These are phyloP conservation scores for Lactifluus hygrophoroides DNA, from an alignment of 768 basidiomycete genomes.

Conservation along the genomic window DNA sequence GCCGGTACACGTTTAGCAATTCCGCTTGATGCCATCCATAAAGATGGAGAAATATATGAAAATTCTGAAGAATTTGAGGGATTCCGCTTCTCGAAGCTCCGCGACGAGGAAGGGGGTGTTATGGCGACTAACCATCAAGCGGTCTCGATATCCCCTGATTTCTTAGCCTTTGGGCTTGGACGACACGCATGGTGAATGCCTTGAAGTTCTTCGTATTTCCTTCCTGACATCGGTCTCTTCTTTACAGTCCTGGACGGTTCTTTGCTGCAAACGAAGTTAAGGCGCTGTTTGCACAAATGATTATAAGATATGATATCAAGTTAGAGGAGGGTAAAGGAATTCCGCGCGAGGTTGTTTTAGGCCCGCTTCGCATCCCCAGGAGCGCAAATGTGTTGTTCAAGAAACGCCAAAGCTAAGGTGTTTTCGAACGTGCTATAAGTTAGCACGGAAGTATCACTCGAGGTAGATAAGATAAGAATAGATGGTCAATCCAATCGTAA, in stretches of 20 bases:
- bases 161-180: slow-evolving; percentile 28
- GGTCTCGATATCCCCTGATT: slow-evolving; percentile 24
- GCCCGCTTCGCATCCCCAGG: slow-evolving; percentile 2
- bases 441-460: too few species aligned
- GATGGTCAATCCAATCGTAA: too few species aligned
- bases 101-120: slow-evolving; percentile 15
- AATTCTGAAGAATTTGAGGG: too few species aligned
- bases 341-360: background rate
- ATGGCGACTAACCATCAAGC: slow-evolving; percentile 22
- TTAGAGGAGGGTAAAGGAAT: slow-evolving; percentile 16
- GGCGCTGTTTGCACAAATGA: slow-evolving; percentile 22
- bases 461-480: too few species aligned
- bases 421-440: too few species aligned
- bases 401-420: slow-evolving; percentile 16
- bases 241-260: slow-evolving; percentile 15
- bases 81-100: slow-evolving; percentile 36
- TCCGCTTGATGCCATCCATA: slow-evolving; percentile 29
- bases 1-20: slow-evolving; percentile 31
- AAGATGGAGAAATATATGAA: slow-evolving; percentile 34
- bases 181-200: slow-evolving; percentile 23
- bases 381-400: slow-evolving; percentile 21
- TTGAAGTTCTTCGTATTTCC: too few species aligned
- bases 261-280: slow-evolving; percentile 24
- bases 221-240: background rate
- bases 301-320: slow-evolving; percentile 24